Conservation (phyloP, 2,329 filamentous ascomycete species). For the Aureobasidium musti region DNA sequence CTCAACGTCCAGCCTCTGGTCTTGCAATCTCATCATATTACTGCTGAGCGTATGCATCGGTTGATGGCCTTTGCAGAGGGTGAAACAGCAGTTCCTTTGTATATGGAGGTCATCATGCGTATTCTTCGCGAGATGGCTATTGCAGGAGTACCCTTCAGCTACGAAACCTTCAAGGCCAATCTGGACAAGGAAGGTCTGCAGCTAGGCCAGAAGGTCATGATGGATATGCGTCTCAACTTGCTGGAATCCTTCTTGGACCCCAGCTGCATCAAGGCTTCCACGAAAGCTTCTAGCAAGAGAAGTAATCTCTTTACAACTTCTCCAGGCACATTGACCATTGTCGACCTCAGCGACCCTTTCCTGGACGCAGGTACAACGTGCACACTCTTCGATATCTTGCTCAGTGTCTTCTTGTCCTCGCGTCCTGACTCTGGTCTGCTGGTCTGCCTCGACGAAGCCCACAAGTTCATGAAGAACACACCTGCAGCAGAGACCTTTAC, state of each 20-base stretch:
- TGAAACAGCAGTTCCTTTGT: constrained; percentile 53
- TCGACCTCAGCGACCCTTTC: constrained; percentile 74
- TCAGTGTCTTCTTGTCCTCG: constrained; percentile 64
- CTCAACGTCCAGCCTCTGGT: constrained; percentile 52
- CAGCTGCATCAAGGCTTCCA: constrained; percentile 16
- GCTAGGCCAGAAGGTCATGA: constrained; percentile 55
- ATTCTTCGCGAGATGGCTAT: constrained; percentile 62
- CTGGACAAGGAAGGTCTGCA: constrained; percentile 48
- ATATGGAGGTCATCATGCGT: constrained; percentile 58
- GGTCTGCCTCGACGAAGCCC: constrained; percentile 73
- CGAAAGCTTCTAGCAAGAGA: constrained; percentile 10
- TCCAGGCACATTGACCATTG: constrained; percentile 61
- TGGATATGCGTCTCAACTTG: constrained; percentile 62
- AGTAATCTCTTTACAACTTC: constrained; percentile 37
- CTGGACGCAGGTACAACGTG: constrained; percentile 68
- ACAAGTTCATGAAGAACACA: constrained; percentile 69
- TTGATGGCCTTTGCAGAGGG: constrained; percentile 56
- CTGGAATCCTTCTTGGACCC: constrained; percentile 64
- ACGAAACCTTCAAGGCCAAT: constrained; percentile 50
- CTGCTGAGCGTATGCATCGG: constrained; percentile 55
- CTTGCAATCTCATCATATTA: constrained; percentile 53
- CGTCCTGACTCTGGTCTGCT: constrained; percentile 55
- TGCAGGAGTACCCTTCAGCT: constrained; percentile 50
- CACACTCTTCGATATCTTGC: constrained; percentile 69
- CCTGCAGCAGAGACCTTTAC: constrained; percentile 61